Evolutionary conservation across 768 basidiomycete species (phyloP).

Genomic region (Coprinellus aureogranulatus): DNA sequence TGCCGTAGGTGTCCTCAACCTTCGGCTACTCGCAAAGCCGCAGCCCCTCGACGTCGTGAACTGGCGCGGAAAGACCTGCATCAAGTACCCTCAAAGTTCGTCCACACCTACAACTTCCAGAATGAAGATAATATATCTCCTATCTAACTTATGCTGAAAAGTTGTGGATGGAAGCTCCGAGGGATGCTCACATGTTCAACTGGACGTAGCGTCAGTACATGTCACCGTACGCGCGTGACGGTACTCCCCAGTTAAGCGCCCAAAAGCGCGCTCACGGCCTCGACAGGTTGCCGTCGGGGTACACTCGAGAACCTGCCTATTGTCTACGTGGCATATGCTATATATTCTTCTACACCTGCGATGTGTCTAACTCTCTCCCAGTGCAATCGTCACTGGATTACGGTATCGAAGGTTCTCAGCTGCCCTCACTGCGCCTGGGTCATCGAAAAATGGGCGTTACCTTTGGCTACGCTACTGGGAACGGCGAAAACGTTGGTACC

Average conservation of each 20-base stretch:
- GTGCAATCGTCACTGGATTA: background rate
- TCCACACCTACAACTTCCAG: background rate
- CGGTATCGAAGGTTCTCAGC: background rate
- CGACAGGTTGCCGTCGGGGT: conserved; percentile 68
- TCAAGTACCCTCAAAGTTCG: conserved; percentile 69
- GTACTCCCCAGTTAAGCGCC: background rate
- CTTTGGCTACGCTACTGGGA: background rate
- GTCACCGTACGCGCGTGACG: too few relatives aligned
- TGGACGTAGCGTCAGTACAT: conserved; percentile 60
- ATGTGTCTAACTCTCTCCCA: background rate
- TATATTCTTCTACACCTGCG: background rate
- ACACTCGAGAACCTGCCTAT: conserved; percentile 52
- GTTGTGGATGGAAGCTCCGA: conserved; percentile 48
- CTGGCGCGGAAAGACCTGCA: conserved; percentile 51
- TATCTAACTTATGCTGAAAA: conserved; percentile 59
- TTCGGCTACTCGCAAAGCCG: conserved; percentile 51
- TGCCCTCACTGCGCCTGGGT: background rate
- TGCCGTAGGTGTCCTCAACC: conserved; percentile 51
- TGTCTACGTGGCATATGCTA: conserved; percentile 39
- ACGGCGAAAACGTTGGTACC: background rate
- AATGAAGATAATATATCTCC: background rate
- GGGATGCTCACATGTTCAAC: conserved; percentile 60
- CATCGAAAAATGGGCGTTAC: background rate
- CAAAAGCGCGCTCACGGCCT: background rate
- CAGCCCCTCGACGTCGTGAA: conserved; percentile 36